Conservation (phyloP, 306 rosid genomes). For the Aeschynomene evenia region DNA sequence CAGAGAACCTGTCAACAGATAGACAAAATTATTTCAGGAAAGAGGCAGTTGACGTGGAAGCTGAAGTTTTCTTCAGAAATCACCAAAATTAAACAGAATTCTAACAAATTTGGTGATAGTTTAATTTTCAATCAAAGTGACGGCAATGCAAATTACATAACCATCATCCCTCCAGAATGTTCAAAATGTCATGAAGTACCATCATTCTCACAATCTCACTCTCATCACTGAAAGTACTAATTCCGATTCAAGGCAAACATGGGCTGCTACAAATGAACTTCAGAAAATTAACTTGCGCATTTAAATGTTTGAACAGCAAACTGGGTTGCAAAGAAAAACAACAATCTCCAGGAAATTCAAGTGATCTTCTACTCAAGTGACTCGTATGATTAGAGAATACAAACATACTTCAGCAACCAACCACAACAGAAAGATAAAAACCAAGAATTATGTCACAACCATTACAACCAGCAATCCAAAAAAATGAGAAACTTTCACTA, state of each 20-base stretch:
- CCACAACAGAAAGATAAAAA: not conserved
- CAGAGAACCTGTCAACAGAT: slow-evolving; percentile 64
- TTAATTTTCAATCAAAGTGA: slow-evolving; percentile 3
- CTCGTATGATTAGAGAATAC: slow-evolving; percentile 5
- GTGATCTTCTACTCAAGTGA: not conserved
- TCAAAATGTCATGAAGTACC: not conserved
- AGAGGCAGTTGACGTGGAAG: slow-evolving; percentile 1
- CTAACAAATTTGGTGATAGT: slow-evolving; percentile 15
- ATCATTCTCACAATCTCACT: not conserved
- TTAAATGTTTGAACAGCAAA: slow-evolving; percentile 4
- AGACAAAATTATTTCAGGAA: slow-evolving; percentile 10
- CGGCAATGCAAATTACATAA: not conserved
- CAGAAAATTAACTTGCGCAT: slow-evolving; percentile 9
- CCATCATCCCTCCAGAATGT: slow-evolving; percentile 1
- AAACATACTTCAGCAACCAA: not conserved
- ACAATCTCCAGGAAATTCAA: not conserved
- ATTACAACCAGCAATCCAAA: not conserved
- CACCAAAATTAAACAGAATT: not conserved
- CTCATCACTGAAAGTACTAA: not conserved
- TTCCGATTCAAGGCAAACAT: not conserved
- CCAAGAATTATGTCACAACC: not conserved
- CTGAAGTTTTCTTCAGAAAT: slow-evolving; percentile 5
- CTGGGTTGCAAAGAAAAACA: slow-evolving; percentile 1
- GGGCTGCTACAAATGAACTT: not conserved
- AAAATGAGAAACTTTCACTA: slow-evolving; percentile 8